Conservation (phyloP, 352 stramenopile species). For the Phytophthora ohioensis region DNA sequence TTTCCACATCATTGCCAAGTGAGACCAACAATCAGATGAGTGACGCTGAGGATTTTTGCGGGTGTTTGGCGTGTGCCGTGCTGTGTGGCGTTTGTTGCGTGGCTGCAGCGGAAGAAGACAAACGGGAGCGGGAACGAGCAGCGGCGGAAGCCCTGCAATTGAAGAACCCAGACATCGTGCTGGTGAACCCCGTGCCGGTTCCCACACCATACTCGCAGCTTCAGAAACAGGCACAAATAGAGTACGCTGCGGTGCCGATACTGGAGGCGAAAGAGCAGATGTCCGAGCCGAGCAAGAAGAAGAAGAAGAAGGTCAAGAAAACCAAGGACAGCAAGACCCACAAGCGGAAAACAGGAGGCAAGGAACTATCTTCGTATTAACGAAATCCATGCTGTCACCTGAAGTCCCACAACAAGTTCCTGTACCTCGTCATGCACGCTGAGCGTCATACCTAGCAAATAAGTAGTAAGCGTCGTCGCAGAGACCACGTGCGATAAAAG, state of each 20-base stretch:
- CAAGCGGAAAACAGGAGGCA: constrained; percentile 33
- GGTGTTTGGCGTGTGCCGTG: constrained; percentile 72
- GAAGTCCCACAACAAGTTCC: constrained; percentile 20
- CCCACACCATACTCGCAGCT: constrained; percentile 46
- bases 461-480: constrained; percentile 27
- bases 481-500: constrained; percentile 15
- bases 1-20: neutral
- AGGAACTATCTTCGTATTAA: constrained; percentile 20
- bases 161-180: constrained; percentile 61
- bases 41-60: constrained; percentile 80
- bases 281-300: constrained; percentile 28
- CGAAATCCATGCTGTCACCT: neutral
- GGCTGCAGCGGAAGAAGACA: constrained; percentile 81
- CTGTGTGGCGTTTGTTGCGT: constrained; percentile 84
- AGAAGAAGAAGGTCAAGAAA: constrained; percentile 34
- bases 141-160: constrained; percentile 46
- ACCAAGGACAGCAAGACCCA: constrained; percentile 13
- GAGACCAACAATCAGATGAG: constrained; percentile 52
- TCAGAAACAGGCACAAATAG: constrained; percentile 27
- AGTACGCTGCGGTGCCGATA: constrained; percentile 11
- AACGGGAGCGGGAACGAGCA: constrained; percentile 74
- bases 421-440: constrained; percentile 23
- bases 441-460: constrained; percentile 19
- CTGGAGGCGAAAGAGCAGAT: constrained; percentile 8
- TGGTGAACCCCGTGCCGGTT: constrained; percentile 74